A percentile compares a stretch with the other conserved stretches of the same genome.
These are phyloP conservation scores for Chytriomyces sp. DNA, from an alignment of 192 early-diverging fungal genomes.

Conservation along the genomic window DNA sequence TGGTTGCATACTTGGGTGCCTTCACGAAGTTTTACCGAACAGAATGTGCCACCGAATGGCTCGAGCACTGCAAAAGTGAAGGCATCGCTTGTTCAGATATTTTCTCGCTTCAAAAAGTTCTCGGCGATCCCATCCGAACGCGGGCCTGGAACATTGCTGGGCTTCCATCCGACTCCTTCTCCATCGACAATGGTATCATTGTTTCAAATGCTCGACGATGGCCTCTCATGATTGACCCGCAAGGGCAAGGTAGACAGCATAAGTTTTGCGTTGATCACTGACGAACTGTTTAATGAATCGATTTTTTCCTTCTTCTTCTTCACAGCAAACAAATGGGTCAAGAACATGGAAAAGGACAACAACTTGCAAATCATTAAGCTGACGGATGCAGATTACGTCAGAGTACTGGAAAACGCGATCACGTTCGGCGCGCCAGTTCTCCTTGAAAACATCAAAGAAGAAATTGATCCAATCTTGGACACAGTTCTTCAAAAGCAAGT, in stretches of 20 bases:
- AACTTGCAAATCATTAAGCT: conserved; percentile 68
- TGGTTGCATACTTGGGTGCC: conserved; percentile 68
- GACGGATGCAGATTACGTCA: conserved; percentile 63
- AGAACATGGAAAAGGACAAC: conserved; percentile 70
- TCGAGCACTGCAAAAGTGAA: conserved; percentile 40
- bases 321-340: conserved; percentile 69
- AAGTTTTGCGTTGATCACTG: not conserved
- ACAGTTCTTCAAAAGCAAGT: conserved; percentile 66
- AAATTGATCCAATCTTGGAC: conserved; percentile 68
- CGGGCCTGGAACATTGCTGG: conserved; percentile 69
- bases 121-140: conserved; percentile 67
- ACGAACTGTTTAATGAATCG: not conserved
- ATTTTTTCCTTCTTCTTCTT: not conserved
- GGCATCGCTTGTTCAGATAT: conserved; percentile 61
- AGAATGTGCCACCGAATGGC: conserved; percentile 56
- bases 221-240: conserved; percentile 73
- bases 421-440: conserved; percentile 66
- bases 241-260: conserved; percentile 46
- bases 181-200: conserved; percentile 70
- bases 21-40: conserved; percentile 65
- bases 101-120: conserved; percentile 59
- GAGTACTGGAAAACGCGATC: conserved; percentile 67
- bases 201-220: conserved; percentile 63
- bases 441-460: conserved; percentile 72
- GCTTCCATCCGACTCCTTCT: conserved; percentile 64